These are phyloP conservation scores for Eucalyptus polybractea DNA, from an alignment of 345 rosid species.

Conservation along the genomic window DNA sequence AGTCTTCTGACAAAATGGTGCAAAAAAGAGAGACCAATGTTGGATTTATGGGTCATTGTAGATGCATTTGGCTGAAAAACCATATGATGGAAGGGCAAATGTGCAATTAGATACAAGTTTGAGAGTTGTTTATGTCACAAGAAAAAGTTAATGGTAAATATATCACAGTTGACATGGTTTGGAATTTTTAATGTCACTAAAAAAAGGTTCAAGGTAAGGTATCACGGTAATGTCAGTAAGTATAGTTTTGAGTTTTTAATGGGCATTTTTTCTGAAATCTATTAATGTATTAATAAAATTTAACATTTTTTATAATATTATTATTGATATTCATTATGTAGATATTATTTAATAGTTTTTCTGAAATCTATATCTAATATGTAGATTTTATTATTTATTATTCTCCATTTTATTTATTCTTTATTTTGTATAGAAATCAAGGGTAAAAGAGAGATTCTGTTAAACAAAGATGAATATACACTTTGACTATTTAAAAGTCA, in stretches of 20 bases:
- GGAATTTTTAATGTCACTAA: too few relatives aligned
- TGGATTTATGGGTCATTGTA: not conserved
- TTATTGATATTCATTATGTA: not conserved
- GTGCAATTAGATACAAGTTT: too few relatives aligned
- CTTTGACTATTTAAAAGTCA: not conserved
- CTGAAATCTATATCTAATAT: not conserved
- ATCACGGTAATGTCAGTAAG: too few relatives aligned
- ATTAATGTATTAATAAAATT: not conserved
- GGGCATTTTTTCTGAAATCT: not conserved
- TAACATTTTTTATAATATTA: not conserved
- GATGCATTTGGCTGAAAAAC: not conserved
- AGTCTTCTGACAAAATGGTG: not conserved
- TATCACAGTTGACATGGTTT: rapidly evolving
- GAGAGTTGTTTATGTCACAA: too few relatives aligned
- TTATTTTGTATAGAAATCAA: not conserved
- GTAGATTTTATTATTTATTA: not conserved
- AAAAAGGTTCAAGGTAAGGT: too few relatives aligned
- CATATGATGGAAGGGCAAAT: too few relatives aligned
- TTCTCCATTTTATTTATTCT: not conserved
- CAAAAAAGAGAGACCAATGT: not conserved
- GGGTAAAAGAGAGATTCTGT: not conserved
- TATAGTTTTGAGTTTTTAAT: not conserved
- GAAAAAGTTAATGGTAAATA: too few relatives aligned
- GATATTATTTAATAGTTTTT: too few relatives aligned
- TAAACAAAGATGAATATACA: not conserved